phyloP scores from a whole-genome alignment of 805 yeast species.

The Tetrapisispora iriomotensis region DNA sequence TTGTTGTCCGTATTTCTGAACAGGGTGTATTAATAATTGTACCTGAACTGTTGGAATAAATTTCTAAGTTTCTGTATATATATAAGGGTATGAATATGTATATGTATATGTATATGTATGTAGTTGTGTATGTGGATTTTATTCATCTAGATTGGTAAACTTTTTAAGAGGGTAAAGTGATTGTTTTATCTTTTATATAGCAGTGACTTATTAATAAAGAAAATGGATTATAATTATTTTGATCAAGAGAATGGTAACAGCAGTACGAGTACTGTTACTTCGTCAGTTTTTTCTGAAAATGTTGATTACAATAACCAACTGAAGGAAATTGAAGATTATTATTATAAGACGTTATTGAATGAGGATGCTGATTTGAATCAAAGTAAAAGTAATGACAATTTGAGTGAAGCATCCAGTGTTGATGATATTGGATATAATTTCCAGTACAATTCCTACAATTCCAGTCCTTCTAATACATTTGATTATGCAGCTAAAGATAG shows the following conservation, averaged over 20 bases:
- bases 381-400: slow-evolving; percentile 1
- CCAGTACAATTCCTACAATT: not conserved
- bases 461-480: not conserved
- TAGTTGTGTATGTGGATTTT: too few relatives aligned
- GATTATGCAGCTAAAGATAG: not conserved
- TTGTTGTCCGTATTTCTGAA: too few relatives aligned
- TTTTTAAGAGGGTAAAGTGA: too few relatives aligned
- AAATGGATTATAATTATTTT: too few relatives aligned
- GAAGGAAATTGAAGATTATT: slow-evolving; percentile 28
- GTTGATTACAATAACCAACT: slow-evolving; percentile 17
- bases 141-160: too few relatives aligned
- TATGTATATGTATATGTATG: not conserved
- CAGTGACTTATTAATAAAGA: too few relatives aligned
- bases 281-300: slow-evolving; percentile 24
- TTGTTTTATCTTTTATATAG: too few relatives aligned
- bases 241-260: not conserved
- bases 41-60: too few relatives aligned
- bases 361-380: slow-evolving; percentile 13
- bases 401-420: slow-evolving; percentile 4
- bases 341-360: slow-evolving; percentile 22
- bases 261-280: slow-evolving; percentile 1
- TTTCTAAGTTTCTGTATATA: too few relatives aligned
- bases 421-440: not conserved
- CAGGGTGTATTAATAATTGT: too few relatives aligned
- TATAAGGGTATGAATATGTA: not conserved